Evolutionary conservation across 2,329 filamentous ascomycete species (phyloP).

Genomic region (Colletotrichum phormii): DNA sequence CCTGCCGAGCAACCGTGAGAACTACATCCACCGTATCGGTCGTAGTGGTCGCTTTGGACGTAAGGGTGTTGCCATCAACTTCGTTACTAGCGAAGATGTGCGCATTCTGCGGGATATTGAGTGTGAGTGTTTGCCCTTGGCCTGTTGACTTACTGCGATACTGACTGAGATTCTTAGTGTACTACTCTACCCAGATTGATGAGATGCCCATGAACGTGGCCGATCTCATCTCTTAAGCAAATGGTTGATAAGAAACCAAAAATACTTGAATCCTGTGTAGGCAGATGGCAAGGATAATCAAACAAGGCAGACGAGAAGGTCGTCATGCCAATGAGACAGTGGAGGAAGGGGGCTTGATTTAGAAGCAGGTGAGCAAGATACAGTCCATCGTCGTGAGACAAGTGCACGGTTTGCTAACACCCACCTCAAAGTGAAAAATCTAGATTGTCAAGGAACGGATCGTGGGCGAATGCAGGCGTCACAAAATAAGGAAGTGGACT

Average conservation of each 20-base stretch:
- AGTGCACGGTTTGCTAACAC: not conserved
- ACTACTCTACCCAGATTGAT: slow-evolving; percentile 96
- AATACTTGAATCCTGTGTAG: not conserved
- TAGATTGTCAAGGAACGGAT: slow-evolving; percentile 13
- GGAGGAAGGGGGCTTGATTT: slow-evolving; percentile 38
- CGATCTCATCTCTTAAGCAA: slow-evolving; percentile 63
- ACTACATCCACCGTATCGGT: slow-evolving; percentile 99
- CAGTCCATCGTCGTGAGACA: not conserved
- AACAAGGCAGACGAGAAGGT: slow-evolving; percentile 16
- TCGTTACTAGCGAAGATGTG: slow-evolving; percentile 97
- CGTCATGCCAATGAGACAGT: slow-evolving; percentile 28
- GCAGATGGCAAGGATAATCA: not conserved
- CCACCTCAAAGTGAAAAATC: not conserved
- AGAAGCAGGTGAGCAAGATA: slow-evolving; percentile 25
- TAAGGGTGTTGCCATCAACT: slow-evolving; percentile 99
- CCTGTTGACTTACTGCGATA: not conserved
- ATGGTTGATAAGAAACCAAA: not conserved
- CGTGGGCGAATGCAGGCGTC: not conserved
- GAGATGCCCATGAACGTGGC: slow-evolving; percentile 98
- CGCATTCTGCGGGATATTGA: slow-evolving; percentile 98
- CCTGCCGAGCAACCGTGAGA: slow-evolving; percentile 96
- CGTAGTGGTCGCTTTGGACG: slow-evolving; percentile 94
- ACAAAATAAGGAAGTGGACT: not conserved
- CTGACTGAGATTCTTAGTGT: slow-evolving; percentile 68
- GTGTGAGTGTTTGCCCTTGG: slow-evolving; percentile 64